Conservation (phyloP, 2,329 filamentous ascomycete genomes). For the Apiospora malaysiana region DNA sequence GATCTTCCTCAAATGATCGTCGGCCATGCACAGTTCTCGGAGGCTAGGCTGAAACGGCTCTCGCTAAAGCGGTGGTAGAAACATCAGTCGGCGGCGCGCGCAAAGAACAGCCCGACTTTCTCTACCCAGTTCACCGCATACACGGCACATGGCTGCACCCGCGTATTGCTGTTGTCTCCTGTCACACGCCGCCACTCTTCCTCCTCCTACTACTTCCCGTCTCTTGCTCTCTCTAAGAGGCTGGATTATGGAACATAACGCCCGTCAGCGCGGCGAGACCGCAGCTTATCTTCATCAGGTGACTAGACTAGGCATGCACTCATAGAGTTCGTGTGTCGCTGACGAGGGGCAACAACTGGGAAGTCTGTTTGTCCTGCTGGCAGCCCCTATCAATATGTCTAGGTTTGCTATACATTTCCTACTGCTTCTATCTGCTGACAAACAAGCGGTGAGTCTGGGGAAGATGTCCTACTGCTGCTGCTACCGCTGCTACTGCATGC, state of each 20-base stretch:
- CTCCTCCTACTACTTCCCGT: not conserved
- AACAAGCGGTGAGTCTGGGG: slow-evolving; percentile 2
- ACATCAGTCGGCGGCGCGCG: not conserved
- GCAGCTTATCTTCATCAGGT: slow-evolving; percentile 3
- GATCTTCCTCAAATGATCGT: not conserved
- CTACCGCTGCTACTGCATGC: not conserved
- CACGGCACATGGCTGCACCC: not conserved
- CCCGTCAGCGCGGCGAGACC: slow-evolving; percentile 3
- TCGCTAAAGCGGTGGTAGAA: not conserved
- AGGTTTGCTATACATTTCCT: not conserved
- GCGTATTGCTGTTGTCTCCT: not conserved
- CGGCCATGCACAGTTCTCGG: not conserved
- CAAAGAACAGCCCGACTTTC: not conserved
- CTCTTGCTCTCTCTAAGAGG: not conserved
- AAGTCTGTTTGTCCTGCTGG: no score
- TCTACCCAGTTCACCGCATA: not conserved
- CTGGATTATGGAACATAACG: slow-evolving; percentile 5
- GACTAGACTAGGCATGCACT: not conserved
- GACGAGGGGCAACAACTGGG: no score
- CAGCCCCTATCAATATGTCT: slow-evolving; percentile 8
- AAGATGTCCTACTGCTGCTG: not conserved
- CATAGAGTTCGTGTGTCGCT: not conserved
- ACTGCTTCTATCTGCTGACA: not conserved
- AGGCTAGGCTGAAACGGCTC: not conserved
- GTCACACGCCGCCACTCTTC: not conserved